phyloP scores from a whole-genome alignment of 352 stramenopile species.

The Phytopythium cucurbitacearum region DNA sequence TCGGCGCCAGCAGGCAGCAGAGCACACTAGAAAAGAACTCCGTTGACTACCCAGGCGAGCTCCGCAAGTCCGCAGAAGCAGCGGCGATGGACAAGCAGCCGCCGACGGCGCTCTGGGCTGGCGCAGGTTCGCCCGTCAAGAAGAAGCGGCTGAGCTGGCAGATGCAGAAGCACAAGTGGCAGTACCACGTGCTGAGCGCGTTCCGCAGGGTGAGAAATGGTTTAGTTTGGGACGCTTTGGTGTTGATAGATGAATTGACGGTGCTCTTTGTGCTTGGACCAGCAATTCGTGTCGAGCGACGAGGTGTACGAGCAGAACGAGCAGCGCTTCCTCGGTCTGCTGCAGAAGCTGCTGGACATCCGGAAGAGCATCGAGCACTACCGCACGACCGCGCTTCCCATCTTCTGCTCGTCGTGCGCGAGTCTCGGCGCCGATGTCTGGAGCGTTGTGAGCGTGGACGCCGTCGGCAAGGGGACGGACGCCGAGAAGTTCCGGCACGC shows the following conservation, averaged over 20 bases:
- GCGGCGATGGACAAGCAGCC: slow-evolving; percentile 18
- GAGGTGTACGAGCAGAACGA: slow-evolving; percentile 69
- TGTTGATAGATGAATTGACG: not conserved
- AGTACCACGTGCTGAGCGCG: slow-evolving; percentile 46
- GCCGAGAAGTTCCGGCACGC: slow-evolving; percentile 69
- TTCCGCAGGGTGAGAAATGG: slow-evolving; percentile 43
- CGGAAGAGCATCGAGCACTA: slow-evolving; percentile 67
- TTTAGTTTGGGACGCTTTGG: not conserved
- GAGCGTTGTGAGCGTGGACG: slow-evolving; percentile 66
- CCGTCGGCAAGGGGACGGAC: slow-evolving; percentile 53
- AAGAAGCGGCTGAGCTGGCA: slow-evolving; percentile 41
- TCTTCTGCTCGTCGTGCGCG: slow-evolving; percentile 60
- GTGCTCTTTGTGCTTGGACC: not conserved
- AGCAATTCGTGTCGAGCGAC: slow-evolving; percentile 46
- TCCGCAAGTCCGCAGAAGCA: slow-evolving; percentile 3
- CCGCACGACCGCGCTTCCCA: slow-evolving; percentile 44
- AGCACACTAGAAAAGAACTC: too few relatives aligned
- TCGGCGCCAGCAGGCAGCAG: not conserved
- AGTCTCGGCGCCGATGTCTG: slow-evolving; percentile 66
- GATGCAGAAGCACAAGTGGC: slow-evolving; percentile 55
- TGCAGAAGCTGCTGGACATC: slow-evolving; percentile 73
- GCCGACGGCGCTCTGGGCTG: slow-evolving; percentile 10
- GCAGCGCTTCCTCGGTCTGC: slow-evolving; percentile 58
- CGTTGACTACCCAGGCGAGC: too few relatives aligned
- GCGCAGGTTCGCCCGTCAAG: slow-evolving; percentile 30